Evolutionary conservation across 306 rosid species (phyloP).

Genomic region (Mimosa bimucronata): DNA sequence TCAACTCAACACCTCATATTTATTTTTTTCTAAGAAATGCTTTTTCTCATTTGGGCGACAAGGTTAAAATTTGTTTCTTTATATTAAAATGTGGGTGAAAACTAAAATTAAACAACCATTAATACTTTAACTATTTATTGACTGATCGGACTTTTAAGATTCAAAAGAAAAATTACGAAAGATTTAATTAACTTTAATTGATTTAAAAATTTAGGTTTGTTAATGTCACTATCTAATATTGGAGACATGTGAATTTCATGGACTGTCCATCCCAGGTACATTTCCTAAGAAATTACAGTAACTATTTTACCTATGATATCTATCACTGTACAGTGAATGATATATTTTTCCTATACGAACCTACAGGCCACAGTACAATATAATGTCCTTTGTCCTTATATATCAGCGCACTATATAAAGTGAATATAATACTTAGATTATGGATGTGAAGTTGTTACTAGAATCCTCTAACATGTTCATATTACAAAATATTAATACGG

Average conservation of each 20-base stretch:
- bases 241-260: background rate
- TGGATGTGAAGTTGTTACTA: too few relatives aligned
- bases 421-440: too few relatives aligned
- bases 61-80: too few relatives aligned
- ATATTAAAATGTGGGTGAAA: background rate
- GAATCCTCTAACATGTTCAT: too few relatives aligned
- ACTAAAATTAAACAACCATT: background rate
- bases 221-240: background rate
- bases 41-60: too few relatives aligned
- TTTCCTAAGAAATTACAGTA: background rate
- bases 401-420: too few relatives aligned
- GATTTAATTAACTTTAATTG: background rate
- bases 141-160: background rate
- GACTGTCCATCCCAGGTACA: background rate
- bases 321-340: background rate
- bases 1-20: too few relatives aligned
- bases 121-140: background rate
- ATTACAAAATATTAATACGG: too few relatives aligned
- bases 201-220: background rate
- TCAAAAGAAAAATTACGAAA: background rate
- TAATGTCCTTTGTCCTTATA: background rate
- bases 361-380: background rate
- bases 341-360: background rate
- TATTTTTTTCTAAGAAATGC: too few relatives aligned
- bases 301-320: background rate